Evolutionary conservation across 2,329 filamentous ascomycete species (phyloP).

Genomic region (Fusarium robinianum): DNA sequence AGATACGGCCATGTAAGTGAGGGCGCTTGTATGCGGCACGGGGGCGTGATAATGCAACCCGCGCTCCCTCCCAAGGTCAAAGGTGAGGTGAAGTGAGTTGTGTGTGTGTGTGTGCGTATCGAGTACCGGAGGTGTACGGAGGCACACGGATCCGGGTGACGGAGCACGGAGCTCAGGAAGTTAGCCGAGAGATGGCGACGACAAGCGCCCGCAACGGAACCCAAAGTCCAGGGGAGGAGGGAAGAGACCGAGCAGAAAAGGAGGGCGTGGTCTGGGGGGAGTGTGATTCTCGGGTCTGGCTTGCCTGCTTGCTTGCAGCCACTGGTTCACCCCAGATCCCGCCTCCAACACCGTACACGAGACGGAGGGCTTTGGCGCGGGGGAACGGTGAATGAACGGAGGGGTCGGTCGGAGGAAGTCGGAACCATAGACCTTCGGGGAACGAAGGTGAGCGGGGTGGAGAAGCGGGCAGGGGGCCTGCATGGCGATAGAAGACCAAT

Average conservation of each 20-base stretch:
- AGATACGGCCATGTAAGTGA: constrained; percentile 3
- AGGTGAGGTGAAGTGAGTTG: not conserved
- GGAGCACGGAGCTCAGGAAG: constrained; percentile 34
- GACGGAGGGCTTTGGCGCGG: constrained; percentile 32
- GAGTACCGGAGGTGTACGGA: constrained; percentile 27
- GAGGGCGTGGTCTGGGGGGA: constrained; percentile 2
- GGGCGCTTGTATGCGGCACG: too few relatives aligned
- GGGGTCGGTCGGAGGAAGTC: constrained; percentile 30
- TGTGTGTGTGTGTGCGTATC: constrained; percentile 12
- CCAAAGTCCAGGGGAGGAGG: constrained; percentile 11
- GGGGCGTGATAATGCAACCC: too few relatives aligned
- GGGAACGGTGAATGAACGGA: constrained; percentile 27
- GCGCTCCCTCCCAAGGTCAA: constrained; percentile 14
- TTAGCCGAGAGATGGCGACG: constrained; percentile 33
- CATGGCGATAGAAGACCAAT: constrained; percentile 26
- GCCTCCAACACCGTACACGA: constrained; percentile 31
- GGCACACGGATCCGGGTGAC: constrained; percentile 25
- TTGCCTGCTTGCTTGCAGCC: constrained; percentile 5
- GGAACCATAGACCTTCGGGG: constrained; percentile 18
- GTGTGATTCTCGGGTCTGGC: not conserved
- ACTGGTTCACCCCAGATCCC: constrained; percentile 26
- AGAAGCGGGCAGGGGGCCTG: constrained; percentile 10
- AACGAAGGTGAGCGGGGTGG: constrained; percentile 11
- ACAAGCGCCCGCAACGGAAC: constrained; percentile 32
- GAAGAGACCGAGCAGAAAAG: constrained; percentile 11